These are phyloP conservation scores for Vigna radiata DNA, from an alignment of 306 rosid genomes.

Conservation along the genomic window DNA sequence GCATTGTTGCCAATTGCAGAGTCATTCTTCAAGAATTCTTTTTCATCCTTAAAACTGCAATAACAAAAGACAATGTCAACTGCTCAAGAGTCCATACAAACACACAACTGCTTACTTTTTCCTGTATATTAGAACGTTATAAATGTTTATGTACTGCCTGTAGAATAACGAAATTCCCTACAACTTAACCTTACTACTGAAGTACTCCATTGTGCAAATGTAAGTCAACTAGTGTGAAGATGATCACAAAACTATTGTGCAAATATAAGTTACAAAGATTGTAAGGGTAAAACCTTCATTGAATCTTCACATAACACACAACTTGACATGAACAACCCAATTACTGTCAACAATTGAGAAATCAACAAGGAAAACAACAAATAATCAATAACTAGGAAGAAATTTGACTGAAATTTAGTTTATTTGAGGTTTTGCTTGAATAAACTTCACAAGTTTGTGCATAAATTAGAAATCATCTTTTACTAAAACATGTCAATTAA, in stretches of 20 bases:
- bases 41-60: conserved; percentile 13
- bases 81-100: background rate
- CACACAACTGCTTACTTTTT: background rate
- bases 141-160: background rate
- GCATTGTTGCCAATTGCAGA: conserved; percentile 43
- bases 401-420: no score
- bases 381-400: background rate
- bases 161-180: background rate
- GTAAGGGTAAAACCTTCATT: background rate
- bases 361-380: background rate
- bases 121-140: background rate
- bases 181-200: no score
- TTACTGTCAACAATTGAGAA: background rate
- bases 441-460: no score
- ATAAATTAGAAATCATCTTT: no score
- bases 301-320: background rate
- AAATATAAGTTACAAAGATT: no score
- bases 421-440: no score
- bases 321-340: conserved; percentile 5
- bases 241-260: background rate
- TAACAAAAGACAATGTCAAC: conserved; percentile 9
- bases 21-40: conserved; percentile 44
- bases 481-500: no score
- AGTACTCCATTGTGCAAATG: background rate
- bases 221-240: background rate